Evolutionary conservation across 2,329 filamentous ascomycete species (phyloP), one percentile per base, ranked within the genome.

Genomic region (Tolypocladium endophyticum): DNA sequence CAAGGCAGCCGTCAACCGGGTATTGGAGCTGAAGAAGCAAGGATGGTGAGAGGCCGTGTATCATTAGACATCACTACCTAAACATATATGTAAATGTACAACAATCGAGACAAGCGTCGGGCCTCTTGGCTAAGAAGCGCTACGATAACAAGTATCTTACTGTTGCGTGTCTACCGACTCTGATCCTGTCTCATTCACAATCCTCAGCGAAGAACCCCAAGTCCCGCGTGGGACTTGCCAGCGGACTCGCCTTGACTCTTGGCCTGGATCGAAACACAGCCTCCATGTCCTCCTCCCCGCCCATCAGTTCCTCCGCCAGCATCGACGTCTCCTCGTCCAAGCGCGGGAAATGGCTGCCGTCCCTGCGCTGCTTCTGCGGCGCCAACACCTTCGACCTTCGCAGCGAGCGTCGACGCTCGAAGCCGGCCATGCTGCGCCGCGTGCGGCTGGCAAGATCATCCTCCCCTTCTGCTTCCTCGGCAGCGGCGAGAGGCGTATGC

Each of bases 251-350:
- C 64, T 87, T 87, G 64, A 97, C 85, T 72, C 86, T 88, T 0
- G 92, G 92, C 64, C 92, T 76, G 63, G 89, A 92, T 74, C 87
- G 90, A 71, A 97, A 97, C 1, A 96, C 87, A 33, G 87, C 88
- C 61, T 89, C 87, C 71, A 91, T 89, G 61, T 95, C 90, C 64
- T 90, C 86, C 59, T 87, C 81, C 11, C 28, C 28, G 20, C 61
- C 80, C 60, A 96, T 86, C 47, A 96, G 74, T 63, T 87, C 82
- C 68, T 93, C 87, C 0, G 82, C 79, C 11, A 89, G 79, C 1
- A 85, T 79, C 73, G 23, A 56, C 55, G 59, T 64, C 57, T 77
- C 80, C 64, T 84, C 81, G 6, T 79, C 76, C 6, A 82, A 71
- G 33, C 71, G 75, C 0, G 76, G 71, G 59, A 84, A 83, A 55